These are phyloP conservation scores for Colletotrichum viniferum DNA, from an alignment of 2,329 filamentous ascomycete species.

Conservation along the genomic window DNA sequence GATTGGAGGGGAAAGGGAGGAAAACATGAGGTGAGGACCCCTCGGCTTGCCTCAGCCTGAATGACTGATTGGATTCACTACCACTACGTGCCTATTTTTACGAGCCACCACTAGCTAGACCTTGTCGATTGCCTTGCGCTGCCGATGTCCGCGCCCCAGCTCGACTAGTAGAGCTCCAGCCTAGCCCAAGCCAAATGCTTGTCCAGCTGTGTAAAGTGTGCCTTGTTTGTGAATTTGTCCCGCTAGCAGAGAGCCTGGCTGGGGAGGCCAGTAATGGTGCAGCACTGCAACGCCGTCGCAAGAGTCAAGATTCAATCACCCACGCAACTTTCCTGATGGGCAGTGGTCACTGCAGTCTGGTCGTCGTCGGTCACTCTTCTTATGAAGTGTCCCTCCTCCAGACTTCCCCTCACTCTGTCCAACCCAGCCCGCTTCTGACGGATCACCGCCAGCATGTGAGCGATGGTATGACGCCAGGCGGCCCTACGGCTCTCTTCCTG, in stretches of 20 bases:
- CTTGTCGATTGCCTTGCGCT: constrained; percentile 2
- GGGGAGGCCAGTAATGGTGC: background rate
- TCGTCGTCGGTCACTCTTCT: background rate
- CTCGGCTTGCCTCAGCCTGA: constrained; percentile 16
- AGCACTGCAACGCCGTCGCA: background rate
- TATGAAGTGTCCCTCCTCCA: background rate
- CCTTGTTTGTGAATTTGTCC: background rate
- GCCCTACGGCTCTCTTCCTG: background rate
- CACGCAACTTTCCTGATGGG: background rate
- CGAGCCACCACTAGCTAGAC: background rate
- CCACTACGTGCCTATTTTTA: background rate
- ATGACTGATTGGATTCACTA: background rate
- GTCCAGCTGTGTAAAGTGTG: background rate
- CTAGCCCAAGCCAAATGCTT: background rate
- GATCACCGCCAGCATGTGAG: constrained; percentile 19
- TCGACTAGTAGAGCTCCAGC: background rate
- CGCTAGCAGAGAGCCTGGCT: background rate
- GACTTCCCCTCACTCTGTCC: background rate
- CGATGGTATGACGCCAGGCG: constrained; percentile 7
- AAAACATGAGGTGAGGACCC: constrained; percentile 2
- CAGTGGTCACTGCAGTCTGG: background rate
- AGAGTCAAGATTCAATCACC: background rate
- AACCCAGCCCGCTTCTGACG: background rate
- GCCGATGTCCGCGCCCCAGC: constrained; percentile 2
- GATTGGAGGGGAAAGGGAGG: background rate